Evolutionary conservation across 2,329 filamentous ascomycete genomes (phyloP).

Genomic region (Xylaria sp.): DNA sequence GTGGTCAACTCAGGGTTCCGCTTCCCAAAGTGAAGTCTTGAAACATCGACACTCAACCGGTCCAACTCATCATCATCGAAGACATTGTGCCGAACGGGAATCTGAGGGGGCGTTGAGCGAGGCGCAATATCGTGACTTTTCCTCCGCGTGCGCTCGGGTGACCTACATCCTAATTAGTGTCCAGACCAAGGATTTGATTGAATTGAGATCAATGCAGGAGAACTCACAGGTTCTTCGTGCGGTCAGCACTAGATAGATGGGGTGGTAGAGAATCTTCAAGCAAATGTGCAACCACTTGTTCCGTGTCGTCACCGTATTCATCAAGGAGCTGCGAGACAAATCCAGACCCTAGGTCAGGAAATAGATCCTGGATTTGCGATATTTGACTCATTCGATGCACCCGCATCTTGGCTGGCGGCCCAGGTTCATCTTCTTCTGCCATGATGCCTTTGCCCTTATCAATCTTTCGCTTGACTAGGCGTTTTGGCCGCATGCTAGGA

Average conservation of each 20-base stretch:
- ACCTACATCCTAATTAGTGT: constrained; percentile 20
- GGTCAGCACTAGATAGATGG: constrained; percentile 60
- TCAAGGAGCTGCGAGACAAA: constrained; percentile 77
- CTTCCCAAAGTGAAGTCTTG: constrained; percentile 75
- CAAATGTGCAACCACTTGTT: constrained; percentile 74
- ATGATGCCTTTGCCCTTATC: constrained; percentile 60
- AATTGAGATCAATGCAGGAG: not conserved
- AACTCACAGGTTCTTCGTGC: constrained; percentile 56
- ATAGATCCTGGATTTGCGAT: constrained; percentile 87
- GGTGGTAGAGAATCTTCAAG: constrained; percentile 70
- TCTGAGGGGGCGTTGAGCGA: constrained; percentile 51
- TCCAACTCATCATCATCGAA: constrained; percentile 80
- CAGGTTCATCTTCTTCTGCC: constrained; percentile 34
- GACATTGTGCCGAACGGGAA: constrained; percentile 62
- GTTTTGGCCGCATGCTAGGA: constrained; percentile 45
- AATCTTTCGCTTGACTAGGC: constrained; percentile 47
- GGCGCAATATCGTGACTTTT: constrained; percentile 48
- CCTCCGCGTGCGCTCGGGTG: constrained; percentile 27
- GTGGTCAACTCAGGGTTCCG: constrained; percentile 57
- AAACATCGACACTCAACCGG: constrained; percentile 58
- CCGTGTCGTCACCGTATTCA: constrained; percentile 70
- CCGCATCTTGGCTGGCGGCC: constrained; percentile 52
- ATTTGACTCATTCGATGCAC: constrained; percentile 79
- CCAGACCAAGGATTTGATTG: not conserved
- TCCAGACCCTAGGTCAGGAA: constrained; percentile 76